Evolutionary conservation across 164 flowering plant species (phyloP).

Genomic region (Cinnamomum chago): DNA sequence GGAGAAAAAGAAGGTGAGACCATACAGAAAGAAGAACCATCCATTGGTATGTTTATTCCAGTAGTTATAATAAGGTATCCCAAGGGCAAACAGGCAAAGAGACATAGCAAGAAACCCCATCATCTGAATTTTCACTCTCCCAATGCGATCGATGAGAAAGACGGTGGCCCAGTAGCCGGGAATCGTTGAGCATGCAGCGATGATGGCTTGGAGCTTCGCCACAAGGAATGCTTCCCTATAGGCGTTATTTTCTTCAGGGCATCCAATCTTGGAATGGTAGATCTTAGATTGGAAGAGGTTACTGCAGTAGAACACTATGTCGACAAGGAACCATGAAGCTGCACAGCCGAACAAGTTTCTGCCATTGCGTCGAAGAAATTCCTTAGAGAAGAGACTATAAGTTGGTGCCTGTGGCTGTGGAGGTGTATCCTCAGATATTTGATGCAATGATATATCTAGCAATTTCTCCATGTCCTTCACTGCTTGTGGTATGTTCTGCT

Average conservation of each 20-base stretch:
- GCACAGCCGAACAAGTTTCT: slow-evolving; percentile 47
- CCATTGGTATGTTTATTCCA: slow-evolving; percentile 20
- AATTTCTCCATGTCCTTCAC: slow-evolving; percentile 21
- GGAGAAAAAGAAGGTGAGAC: slow-evolving; percentile 56
- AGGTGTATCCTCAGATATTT: slow-evolving; percentile 3
- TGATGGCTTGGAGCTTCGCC: slow-evolving; percentile 40
- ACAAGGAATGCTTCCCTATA: slow-evolving; percentile 30
- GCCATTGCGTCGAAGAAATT: slow-evolving; percentile 53
- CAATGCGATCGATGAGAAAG: slow-evolving; percentile 49
- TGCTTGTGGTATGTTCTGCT: slow-evolving; percentile 35
- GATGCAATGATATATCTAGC: slow-evolving; percentile 9
- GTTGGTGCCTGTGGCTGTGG: slow-evolving; percentile 14
- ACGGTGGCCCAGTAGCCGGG: slow-evolving; percentile 65
- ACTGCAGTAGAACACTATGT: slow-evolving; percentile 55
- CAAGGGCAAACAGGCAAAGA: slow-evolving; percentile 29
- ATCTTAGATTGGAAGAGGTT: slow-evolving; percentile 42
- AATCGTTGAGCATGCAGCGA: slow-evolving; percentile 46
- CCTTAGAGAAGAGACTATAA: slow-evolving; percentile 40
- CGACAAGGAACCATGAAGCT: slow-evolving; percentile 51
- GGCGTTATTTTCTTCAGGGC: slow-evolving; percentile 7
- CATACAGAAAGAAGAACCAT: slow-evolving; percentile 47
- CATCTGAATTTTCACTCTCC: slow-evolving; percentile 46
- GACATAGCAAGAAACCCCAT: slow-evolving; percentile 53
- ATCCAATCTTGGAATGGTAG: background rate
- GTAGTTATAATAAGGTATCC: slow-evolving; percentile 26